Conservation (phyloP, 2,329 filamentous ascomycete species). For the Zasmidium angulare region DNA sequence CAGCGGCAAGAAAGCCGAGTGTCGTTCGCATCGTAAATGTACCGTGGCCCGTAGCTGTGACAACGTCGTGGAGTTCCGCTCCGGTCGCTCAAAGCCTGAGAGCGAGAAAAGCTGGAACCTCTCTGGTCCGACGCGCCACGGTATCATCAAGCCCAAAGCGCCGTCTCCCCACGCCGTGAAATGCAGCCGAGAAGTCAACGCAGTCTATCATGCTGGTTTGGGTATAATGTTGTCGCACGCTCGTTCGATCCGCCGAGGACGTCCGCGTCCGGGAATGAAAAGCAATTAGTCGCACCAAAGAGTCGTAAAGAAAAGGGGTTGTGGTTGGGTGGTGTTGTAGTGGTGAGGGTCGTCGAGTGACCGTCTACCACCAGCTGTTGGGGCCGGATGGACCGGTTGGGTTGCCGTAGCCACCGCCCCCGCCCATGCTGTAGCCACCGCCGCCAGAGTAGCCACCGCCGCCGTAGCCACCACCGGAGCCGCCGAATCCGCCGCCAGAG, state of each 20-base stretch:
- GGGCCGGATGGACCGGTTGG: slow-evolving; percentile 23
- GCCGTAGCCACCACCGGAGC: slow-evolving; percentile 51
- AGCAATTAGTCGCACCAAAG: slow-evolving; percentile 20
- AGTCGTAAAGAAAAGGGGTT: slow-evolving; percentile 12
- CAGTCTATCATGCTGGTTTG: slow-evolving; percentile 28
- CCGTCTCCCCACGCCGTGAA: slow-evolving; percentile 25
- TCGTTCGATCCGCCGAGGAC: slow-evolving; percentile 25
- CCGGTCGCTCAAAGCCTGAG: slow-evolving; percentile 25
- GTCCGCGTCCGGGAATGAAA: slow-evolving; percentile 14
- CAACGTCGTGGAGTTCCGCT: slow-evolving; percentile 16
- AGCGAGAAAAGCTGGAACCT: slow-evolving; percentile 16
- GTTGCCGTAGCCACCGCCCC: slow-evolving; percentile 24
- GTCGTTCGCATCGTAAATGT: slow-evolving; percentile 19
- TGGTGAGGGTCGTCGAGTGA: not conserved
- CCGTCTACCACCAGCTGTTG: slow-evolving; percentile 28
- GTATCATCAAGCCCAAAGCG: slow-evolving; percentile 22
- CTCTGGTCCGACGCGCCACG: slow-evolving; percentile 20
- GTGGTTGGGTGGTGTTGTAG: slow-evolving; percentile 5
- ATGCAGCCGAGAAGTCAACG: slow-evolving; percentile 28
- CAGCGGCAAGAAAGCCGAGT: slow-evolving; percentile 15
- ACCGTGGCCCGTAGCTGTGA: slow-evolving; percentile 21
- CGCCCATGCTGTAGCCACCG: slow-evolving; percentile 6
- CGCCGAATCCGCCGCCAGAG: slow-evolving; percentile 53
- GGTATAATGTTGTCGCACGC: slow-evolving; percentile 27
- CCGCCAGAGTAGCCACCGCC: slow-evolving; percentile 28